Evolutionary conservation across 2,329 filamentous ascomycete species (phyloP).

Genomic region (Colletotrichum sp.): DNA sequence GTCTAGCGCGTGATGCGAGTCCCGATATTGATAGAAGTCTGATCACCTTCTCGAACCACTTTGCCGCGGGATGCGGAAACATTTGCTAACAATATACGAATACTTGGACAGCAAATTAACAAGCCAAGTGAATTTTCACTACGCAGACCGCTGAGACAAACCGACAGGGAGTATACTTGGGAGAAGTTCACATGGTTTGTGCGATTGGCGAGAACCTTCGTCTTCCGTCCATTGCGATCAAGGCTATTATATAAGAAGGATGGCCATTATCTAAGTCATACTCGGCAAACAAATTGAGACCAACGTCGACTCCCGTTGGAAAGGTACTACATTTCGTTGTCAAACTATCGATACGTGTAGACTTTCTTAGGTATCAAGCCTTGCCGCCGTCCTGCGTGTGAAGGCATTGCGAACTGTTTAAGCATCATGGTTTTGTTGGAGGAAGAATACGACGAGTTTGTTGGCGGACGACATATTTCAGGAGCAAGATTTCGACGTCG

Average conservation of each 20-base stretch:
- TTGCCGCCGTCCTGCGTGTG: not conserved
- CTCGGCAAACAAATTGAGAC: not conserved
- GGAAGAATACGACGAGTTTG: not conserved
- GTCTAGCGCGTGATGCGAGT: too few species aligned
- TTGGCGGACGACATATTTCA: not conserved
- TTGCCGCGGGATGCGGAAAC: too few species aligned
- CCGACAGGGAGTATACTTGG: too few species aligned
- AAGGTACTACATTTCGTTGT: not conserved
- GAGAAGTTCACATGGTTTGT: too few species aligned
- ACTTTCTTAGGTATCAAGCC: rapidly evolving
- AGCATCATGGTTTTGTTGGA: rapidly evolving
- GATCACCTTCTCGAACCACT: too few species aligned
- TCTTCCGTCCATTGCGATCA: rapidly evolving
- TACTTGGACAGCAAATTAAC: too few species aligned
- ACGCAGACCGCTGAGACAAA: too few species aligned
- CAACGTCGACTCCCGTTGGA: not conserved
- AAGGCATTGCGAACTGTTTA: not conserved
- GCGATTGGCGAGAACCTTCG: not conserved
- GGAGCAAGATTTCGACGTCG: too few species aligned
- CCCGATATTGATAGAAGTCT: too few species aligned
- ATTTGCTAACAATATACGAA: too few species aligned
- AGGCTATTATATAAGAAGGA: not conserved
- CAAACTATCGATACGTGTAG: not conserved
- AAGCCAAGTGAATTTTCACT: too few species aligned
- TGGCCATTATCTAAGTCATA: rapidly evolving